Evolutionary conservation across 169 alveolate genomes (phyloP).

Genomic region (Plasmodium gonderi): DNA sequence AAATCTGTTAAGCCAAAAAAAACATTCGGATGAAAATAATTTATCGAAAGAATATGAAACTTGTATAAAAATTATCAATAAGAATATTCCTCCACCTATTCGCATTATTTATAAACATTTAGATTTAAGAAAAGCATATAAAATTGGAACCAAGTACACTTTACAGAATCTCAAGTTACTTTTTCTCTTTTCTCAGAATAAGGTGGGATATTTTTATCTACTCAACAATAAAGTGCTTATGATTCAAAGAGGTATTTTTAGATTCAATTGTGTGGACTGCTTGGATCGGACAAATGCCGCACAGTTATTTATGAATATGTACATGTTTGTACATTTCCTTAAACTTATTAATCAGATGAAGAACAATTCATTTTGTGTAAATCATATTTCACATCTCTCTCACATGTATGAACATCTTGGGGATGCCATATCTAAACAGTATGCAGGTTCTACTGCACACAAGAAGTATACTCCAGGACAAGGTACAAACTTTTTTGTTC

Average conservation of each 20-base stretch:
- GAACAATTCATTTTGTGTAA: conserved; percentile 26
- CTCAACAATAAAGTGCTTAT: not conserved
- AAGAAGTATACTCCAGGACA: conserved; percentile 80
- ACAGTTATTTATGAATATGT: conserved; percentile 75
- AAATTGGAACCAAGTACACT: conserved; percentile 60
- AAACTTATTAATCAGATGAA: conserved; percentile 43
- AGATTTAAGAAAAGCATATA: conserved; percentile 74
- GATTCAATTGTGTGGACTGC: conserved; percentile 98
- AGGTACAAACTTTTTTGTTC: conserved; percentile 72
- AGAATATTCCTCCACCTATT: conserved; percentile 72
- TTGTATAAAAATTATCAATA: conserved; percentile 65
- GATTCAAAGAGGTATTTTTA: conserved; percentile 93
- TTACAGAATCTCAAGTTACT: conserved; percentile 73
- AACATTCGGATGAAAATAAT: conserved; percentile 75
- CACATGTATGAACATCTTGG: conserved; percentile 80
- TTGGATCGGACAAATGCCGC: conserved; percentile 98
- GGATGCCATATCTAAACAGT: conserved; percentile 83
- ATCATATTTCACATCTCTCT: conserved; percentile 61
- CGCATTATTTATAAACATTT: conserved; percentile 70
- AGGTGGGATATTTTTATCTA: conserved; percentile 68
- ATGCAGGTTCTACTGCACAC: conserved; percentile 86
- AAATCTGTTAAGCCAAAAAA: conserved; percentile 79
- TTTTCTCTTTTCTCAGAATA: conserved; percentile 22
- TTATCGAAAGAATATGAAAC: conserved; percentile 72
- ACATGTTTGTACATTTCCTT: conserved; percentile 70